These are phyloP conservation scores for Rosa chinensis DNA, from an alignment of 306 rosid genomes.

Conservation along the genomic window DNA sequence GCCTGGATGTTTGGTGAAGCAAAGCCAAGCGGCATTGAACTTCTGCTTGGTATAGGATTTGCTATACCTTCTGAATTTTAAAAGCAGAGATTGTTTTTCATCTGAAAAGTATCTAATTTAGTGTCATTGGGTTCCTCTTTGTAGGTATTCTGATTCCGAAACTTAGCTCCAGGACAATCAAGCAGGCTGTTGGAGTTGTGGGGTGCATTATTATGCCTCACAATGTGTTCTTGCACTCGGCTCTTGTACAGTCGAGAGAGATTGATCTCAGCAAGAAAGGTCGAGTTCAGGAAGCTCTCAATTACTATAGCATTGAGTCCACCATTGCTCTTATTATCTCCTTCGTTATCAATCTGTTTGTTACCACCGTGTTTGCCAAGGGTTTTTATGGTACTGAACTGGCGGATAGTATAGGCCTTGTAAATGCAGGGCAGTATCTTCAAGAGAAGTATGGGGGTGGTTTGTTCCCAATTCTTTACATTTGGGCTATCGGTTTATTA, in stretches of 20 bases:
- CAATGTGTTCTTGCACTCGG: conserved; percentile 93
- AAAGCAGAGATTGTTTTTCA: neutral
- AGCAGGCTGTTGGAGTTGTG: conserved; percentile 94
- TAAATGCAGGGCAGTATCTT: conserved; percentile 89
- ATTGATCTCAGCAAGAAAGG: conserved; percentile 64
- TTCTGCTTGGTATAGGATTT: conserved; percentile 65
- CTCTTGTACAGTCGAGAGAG: conserved; percentile 89
- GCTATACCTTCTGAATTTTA: conserved; percentile 2
- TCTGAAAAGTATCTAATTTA: conserved; percentile 8
- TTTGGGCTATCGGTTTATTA: conserved; percentile 90
- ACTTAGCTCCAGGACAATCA: conserved; percentile 85
- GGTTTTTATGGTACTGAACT: conserved; percentile 75
- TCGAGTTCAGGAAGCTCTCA: conserved; percentile 89
- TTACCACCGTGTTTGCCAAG: conserved; percentile 91
- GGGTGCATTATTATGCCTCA: conserved; percentile 99
- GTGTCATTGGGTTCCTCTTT: conserved; percentile 13
- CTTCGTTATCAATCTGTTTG: conserved; percentile 76
- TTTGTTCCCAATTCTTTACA: conserved; percentile 73
- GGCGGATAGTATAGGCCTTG: conserved; percentile 79
- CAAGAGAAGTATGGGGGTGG: conserved; percentile 94
- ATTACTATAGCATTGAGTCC: conserved; percentile 87
- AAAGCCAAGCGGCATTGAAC: conserved; percentile 76
- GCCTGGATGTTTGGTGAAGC: conserved; percentile 99
- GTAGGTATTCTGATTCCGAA: conserved; percentile 88
- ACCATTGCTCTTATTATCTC: conserved; percentile 76